Conservation (phyloP, 441 rosid genomes). For the Erodium texanum region DNA sequence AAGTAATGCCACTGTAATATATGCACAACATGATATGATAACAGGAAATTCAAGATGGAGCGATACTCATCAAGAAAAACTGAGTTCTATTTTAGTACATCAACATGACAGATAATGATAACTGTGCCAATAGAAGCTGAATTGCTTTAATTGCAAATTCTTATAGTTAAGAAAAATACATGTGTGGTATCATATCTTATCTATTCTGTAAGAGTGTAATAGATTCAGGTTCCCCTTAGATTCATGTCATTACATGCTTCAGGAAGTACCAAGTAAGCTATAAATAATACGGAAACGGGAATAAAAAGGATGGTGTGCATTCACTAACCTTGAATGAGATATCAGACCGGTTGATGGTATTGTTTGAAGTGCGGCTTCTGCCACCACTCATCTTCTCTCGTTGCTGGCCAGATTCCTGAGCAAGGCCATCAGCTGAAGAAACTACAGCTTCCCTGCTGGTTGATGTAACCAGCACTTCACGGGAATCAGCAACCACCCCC, state of each 20-base stretch:
- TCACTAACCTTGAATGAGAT: constrained; percentile 61
- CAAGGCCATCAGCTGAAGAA: constrained; percentile 32
- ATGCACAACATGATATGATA: background rate
- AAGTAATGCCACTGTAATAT: constrained; percentile 8
- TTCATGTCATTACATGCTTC: constrained; percentile 4
- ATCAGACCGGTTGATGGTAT: constrained; percentile 29
- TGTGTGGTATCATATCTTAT: background rate
- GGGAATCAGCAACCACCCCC: constrained; percentile 25
- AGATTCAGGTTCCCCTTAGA: background rate
- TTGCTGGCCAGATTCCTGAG: constrained; percentile 27
- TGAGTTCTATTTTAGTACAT: background rate
- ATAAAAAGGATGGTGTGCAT: constrained; percentile 10
- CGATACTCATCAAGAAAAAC: background rate
- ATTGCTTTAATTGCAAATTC: background rate
- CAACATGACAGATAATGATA: background rate
- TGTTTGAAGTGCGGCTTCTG: constrained; percentile 30
- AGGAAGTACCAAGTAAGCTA: background rate
- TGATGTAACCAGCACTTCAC: constrained; percentile 24
- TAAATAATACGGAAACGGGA: constrained; percentile 9
- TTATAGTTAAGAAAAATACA: background rate
- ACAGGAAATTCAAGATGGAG: background rate
- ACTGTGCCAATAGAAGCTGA: background rate
- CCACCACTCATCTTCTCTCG: constrained; percentile 28
- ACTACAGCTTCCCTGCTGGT: constrained; percentile 15
- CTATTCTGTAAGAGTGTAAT: background rate